Conservation (phyloP, 23 red algal species). For the Agarophyton chilense region DNA sequence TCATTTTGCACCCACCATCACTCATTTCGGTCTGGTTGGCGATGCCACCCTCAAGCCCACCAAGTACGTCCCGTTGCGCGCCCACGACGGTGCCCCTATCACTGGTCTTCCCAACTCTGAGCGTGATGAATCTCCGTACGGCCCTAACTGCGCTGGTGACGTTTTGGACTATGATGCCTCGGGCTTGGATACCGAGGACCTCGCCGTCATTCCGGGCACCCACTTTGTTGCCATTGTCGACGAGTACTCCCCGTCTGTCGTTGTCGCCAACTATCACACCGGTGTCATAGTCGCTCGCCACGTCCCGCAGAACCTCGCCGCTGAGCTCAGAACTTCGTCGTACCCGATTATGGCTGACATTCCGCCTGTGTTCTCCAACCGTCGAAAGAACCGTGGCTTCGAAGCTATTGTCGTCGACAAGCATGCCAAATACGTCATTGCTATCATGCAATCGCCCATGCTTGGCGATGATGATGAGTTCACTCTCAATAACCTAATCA, state of each 20-base stretch:
- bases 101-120: slow-evolving; percentile 60
- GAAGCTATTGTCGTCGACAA: slow-evolving; percentile 65
- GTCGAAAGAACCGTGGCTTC: slow-evolving; percentile 72
- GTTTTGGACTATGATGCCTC: slow-evolving; percentile 31
- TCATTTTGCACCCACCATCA: slow-evolving; percentile 62
- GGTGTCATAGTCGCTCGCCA: slow-evolving; percentile 59
- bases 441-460: slow-evolving; percentile 69
- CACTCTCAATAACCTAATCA: slow-evolving; percentile 54
- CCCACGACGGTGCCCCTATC: neutral
- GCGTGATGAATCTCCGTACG: slow-evolving; percentile 66
- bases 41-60: slow-evolving; percentile 21
- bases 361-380: slow-evolving; percentile 46
- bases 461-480: slow-evolving; percentile 3
- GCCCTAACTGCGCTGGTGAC: slow-evolving; percentile 38
- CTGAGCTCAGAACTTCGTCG: neutral
- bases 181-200: slow-evolving; percentile 74
- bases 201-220: slow-evolving; percentile 43
- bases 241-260: slow-evolving; percentile 76
- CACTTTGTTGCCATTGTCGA: slow-evolving; percentile 64
- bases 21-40: slow-evolving; percentile 7
- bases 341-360: slow-evolving; percentile 52
- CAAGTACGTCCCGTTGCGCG: slow-evolving; percentile 38
- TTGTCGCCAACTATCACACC: slow-evolving; percentile 35
- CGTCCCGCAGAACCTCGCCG: slow-evolving; percentile 37
- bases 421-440: slow-evolving; percentile 41